phyloP scores from a whole-genome alignment of 164 flowering plant genomes.

The grape (Vitis vinifera) region DNA sequence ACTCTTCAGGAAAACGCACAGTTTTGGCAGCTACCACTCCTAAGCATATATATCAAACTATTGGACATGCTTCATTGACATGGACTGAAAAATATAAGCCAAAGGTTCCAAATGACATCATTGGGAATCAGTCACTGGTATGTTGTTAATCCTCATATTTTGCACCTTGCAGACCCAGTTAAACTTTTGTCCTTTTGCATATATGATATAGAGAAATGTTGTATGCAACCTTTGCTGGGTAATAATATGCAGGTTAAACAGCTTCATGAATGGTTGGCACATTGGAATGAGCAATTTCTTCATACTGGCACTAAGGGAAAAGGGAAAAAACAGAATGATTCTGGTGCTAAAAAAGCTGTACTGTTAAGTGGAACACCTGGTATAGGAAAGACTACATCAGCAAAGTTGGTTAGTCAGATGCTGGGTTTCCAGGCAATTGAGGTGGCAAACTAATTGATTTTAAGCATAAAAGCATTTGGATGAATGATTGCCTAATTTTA shows the following conservation, averaged over 20 bases:
- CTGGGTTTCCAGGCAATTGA: constrained; percentile 83
- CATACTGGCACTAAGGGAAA: constrained; percentile 53
- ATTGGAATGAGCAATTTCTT: constrained; percentile 76
- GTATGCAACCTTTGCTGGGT: neutral
- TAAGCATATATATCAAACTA: constrained; percentile 35
- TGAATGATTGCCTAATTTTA: neutral
- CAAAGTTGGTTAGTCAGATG: constrained; percentile 93
- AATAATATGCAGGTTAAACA: constrained; percentile 67
- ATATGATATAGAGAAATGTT: neutral
- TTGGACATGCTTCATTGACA: constrained; percentile 34
- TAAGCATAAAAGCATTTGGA: constrained; percentile 3
- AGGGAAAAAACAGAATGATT: constrained; percentile 70
- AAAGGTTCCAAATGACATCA: constrained; percentile 76
- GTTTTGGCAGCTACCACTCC: constrained; percentile 32
- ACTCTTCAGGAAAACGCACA: constrained; percentile 25
- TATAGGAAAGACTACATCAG: constrained; percentile 93
- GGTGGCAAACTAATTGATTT: constrained; percentile 36
- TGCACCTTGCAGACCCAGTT: neutral
- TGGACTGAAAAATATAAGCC: constrained; percentile 97
- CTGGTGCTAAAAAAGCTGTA: constrained; percentile 80
- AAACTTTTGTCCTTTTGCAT: neutral
- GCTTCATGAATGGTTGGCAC: constrained; percentile 83
- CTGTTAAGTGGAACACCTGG: constrained; percentile 92
- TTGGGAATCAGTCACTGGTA: constrained; percentile 91
- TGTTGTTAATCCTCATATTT: neutral